phyloP scores from a whole-genome alignment of 371 early-diverging fungal genomes.

The Zychaea mexicana region DNA sequence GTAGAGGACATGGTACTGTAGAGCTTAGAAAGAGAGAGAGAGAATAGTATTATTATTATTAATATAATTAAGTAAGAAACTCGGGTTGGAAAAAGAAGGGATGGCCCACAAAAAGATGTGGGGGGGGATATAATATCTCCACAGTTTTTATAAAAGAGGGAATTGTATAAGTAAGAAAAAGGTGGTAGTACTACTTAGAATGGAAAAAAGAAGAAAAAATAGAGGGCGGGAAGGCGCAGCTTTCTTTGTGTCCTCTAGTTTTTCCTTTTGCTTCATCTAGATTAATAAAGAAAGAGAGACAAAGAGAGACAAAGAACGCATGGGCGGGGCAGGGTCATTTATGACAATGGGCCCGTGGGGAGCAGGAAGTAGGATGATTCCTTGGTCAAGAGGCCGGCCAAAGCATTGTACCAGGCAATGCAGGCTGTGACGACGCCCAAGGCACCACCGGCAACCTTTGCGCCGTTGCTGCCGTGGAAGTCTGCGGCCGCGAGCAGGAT shows the following conservation, averaged over 20 bases:
- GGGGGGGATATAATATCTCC: background rate
- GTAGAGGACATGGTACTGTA: too few relatives aligned
- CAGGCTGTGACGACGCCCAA: slow-evolving; percentile 70
- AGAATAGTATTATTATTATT: too few relatives aligned
- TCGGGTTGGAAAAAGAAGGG: background rate
- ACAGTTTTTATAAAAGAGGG: background rate
- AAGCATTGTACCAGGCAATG: slow-evolving; percentile 77
- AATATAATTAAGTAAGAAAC: too few relatives aligned
- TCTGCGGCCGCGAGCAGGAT: slow-evolving; percentile 59
- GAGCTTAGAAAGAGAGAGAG: too few relatives aligned
- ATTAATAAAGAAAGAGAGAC: too few relatives aligned
- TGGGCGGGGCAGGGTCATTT: background rate
- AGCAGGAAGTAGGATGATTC: slow-evolving; percentile 62
- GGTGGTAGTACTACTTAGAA: background rate
- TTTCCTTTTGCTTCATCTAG: too few relatives aligned
- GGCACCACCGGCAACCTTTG: slow-evolving; percentile 63
- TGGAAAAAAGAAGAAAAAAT: background rate
- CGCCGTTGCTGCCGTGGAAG: slow-evolving; percentile 31
- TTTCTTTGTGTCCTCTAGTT: too few relatives aligned
- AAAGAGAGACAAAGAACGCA: too few relatives aligned
- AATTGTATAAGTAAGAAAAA: background rate
- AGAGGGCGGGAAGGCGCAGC: too few relatives aligned
- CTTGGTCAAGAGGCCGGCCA: slow-evolving; percentile 62
- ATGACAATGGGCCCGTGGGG: slow-evolving; percentile 43
- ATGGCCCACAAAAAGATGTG: background rate